Percentiles rank a stretch among this genome's conserved stretches.
Evolutionary conservation across 225 moss, liverwort and hornwort species (phyloP).

Genomic region (Antitrichia curtipendula): DNA sequence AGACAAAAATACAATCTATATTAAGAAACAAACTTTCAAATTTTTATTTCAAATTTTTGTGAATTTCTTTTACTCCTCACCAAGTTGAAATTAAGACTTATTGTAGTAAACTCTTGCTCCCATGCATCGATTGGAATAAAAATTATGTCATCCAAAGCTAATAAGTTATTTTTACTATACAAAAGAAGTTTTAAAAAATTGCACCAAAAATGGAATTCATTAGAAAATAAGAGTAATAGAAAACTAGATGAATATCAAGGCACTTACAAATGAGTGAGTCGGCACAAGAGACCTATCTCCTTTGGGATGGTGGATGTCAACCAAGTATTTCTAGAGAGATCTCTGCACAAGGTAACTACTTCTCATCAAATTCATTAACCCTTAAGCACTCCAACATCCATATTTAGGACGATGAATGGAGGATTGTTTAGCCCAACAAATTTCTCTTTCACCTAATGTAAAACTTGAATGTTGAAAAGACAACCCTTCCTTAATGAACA

Average conservation of each 20-base stretch:
- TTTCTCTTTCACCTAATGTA: too few relatives aligned
- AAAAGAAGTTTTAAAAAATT: not conserved
- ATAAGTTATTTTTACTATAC: not conserved
- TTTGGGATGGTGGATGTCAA: not conserved
- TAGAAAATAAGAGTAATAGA: not conserved
- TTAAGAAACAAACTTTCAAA: not conserved
- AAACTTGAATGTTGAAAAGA: too few relatives aligned
- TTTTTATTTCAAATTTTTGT: not conserved
- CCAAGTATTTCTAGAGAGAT: slow-evolving; percentile 7
- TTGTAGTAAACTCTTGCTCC: not conserved
- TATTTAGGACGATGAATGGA: too few relatives aligned
- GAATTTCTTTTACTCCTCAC: accelerated
- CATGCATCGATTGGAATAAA: accelerated
- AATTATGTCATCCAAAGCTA: not conserved
- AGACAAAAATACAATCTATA: not conserved
- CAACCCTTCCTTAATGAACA: too few relatives aligned
- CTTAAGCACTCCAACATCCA: too few relatives aligned
- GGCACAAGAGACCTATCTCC: not conserved
- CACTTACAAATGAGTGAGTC: slow-evolving; percentile 15
- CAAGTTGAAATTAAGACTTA: not conserved
- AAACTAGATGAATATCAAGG: not conserved
- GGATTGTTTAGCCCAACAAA: too few relatives aligned
- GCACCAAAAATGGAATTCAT: not conserved
- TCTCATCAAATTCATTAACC: not conserved
- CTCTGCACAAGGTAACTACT: not conserved